Evolutionary conservation across 352 stramenopile genomes (phyloP), one percentile per base, ranked within the genome.

Genomic region (Phytophthora pini): DNA sequence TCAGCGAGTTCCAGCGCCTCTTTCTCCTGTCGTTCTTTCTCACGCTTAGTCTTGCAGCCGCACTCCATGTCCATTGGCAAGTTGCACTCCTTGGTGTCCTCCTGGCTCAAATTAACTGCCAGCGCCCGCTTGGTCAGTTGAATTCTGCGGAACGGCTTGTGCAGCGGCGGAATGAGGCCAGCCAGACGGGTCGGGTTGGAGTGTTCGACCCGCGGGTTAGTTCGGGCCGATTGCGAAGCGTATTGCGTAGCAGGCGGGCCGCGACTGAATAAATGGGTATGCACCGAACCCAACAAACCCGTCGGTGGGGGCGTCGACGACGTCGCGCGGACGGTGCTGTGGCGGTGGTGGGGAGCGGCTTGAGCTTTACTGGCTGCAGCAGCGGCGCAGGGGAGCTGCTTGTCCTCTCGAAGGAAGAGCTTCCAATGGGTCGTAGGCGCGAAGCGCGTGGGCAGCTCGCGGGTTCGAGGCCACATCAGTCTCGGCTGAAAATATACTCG

Each of bases 11-110:
- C 39, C 22, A 82, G 65, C 9, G 69, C 56, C 43, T 80, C 63
- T 24, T 63, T 49, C 34, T 82, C 76, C 53, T 77, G 67, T 55
- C 54, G 55, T 39, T 82, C 70, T 47, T 80, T 79, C 43, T 79
- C 40, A 8, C 67, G 74, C 41, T 68, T 67, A 15, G 59, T 82
- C 68, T 82, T 82, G 61, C 76, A 85, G 36, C 69, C 74, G 40
- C 77, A 83, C 54, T 82, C 68, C 71, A 82, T 82, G 43, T 82
- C 71, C 70, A 80, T 79, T 15, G 73, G 74, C 52, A 82, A 53
- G n/a, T 74, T 38, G 55, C 70, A 82, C 70, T 79, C 65, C n/a
- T 55, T 38, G 38, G 56, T 22, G n/a, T 49, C 51, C 41, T 55
- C 36, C 32, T 57, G 17, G 11, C 36, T 48, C 3, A 32, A 5